Evolutionary conservation across 176 grass and related monocot genomes (phyloP).

Genomic region (Phoenix roebelenii): DNA sequence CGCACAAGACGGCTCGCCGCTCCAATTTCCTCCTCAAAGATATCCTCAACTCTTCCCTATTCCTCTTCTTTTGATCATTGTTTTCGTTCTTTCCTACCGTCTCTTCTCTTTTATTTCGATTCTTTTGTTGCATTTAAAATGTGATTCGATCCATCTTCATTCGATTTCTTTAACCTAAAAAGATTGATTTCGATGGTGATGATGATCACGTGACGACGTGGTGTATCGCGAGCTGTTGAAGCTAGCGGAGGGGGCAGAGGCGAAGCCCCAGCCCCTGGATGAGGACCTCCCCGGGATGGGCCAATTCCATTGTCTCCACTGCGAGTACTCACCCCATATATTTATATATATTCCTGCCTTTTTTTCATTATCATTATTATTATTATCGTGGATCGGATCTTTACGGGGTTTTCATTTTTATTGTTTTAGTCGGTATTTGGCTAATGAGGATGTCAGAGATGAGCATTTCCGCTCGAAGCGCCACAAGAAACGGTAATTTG

Average conservation of each 20-base stretch:
- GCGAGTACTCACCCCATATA: constrained; percentile 46
- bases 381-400: neutral
- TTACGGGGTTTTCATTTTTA: neutral
- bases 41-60: constrained; percentile 20
- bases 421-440: constrained; percentile 72
- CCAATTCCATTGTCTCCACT: constrained; percentile 94
- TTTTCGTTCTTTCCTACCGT: neutral
- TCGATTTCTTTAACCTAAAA: neutral
- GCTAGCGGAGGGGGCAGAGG: constrained; percentile 41
- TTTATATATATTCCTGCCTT: no score
- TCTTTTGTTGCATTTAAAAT: neutral
- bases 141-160: no score
- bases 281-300: constrained; percentile 89
- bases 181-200: neutral
- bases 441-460: constrained; percentile 46
- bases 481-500: constrained; percentile 80
- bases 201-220: constrained; percentile 44
- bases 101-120: neutral
- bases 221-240: constrained; percentile 86
- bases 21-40: constrained; percentile 83
- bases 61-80: neutral
- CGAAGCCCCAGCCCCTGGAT: constrained; percentile 47
- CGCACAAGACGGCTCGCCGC: constrained; percentile 69
- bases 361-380: no score
- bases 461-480: constrained; percentile 81